Evolutionary conservation across 306 rosid species (phyloP).

Genomic region (Luffa aegyptiaca): DNA sequence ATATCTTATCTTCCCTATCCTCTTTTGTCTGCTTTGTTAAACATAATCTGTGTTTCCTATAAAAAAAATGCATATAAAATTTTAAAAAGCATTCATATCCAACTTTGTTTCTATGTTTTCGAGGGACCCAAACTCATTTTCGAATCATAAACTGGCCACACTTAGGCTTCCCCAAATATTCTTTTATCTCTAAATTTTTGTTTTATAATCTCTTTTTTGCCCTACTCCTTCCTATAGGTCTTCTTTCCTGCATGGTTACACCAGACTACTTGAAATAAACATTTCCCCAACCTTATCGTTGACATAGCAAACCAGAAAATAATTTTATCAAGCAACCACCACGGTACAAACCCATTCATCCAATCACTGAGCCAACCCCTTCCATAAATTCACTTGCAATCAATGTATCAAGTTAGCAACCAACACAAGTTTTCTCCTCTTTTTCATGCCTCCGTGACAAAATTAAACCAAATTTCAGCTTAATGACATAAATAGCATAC

Average conservation of each 20-base stretch:
- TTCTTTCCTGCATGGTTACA: background rate
- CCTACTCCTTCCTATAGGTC: background rate
- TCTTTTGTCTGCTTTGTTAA: background rate
- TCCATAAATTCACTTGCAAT: background rate
- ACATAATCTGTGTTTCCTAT: background rate
- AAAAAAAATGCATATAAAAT: background rate
- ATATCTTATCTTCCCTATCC: background rate
- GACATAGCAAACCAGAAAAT: background rate
- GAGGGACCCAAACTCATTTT: background rate
- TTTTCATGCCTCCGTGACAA: background rate
- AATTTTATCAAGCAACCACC: background rate
- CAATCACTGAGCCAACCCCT: background rate
- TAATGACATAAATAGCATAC: conserved; percentile 23
- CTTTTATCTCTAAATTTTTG: background rate
- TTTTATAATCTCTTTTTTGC: background rate
- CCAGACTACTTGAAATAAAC: background rate
- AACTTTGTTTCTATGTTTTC: background rate
- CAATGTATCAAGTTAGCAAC: background rate
- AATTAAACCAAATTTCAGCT: background rate
- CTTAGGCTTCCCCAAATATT: background rate
- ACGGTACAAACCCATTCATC: background rate
- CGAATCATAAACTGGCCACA: background rate
- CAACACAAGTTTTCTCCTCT: background rate
- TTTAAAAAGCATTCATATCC: background rate
- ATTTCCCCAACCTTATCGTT: background rate